phyloP scores from a whole-genome alignment of 371 early-diverging fungal genomes.

The Thermomucor indicae-seudaticae region DNA sequence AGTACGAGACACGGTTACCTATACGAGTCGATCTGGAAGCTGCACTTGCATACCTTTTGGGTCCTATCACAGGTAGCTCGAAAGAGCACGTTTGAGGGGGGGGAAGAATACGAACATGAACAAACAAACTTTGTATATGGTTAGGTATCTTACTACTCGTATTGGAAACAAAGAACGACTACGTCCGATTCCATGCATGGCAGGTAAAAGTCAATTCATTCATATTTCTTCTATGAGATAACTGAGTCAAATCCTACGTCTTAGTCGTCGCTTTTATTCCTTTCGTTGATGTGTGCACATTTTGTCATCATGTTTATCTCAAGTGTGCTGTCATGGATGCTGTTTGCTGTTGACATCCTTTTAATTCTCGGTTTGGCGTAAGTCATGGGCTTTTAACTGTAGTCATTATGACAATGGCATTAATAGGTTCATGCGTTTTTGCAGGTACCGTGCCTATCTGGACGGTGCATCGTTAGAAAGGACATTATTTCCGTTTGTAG shows the following conservation, averaged over 20 bases:
- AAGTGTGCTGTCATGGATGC: conserved; percentile 48
- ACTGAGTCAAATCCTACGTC: neutral
- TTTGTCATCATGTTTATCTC: conserved; percentile 51
- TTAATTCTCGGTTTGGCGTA: conserved; percentile 45
- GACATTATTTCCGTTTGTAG: conserved; percentile 58
- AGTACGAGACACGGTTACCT: conserved; percentile 73
- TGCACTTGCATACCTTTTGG: conserved; percentile 65
- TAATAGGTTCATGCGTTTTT: neutral
- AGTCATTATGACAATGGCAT: neutral
- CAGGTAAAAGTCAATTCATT: conserved; percentile 42
- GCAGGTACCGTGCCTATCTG: conserved; percentile 59
- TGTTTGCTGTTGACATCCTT: conserved; percentile 47
- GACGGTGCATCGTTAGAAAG: conserved; percentile 61
- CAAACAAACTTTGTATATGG: conserved; percentile 2
- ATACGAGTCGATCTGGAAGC: conserved; percentile 82
- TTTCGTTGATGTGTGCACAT: conserved; percentile 35
- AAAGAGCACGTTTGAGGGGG: neutral
- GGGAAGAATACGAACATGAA: conserved; percentile 1
- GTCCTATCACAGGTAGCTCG: conserved; percentile 63
- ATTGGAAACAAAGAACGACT: conserved; percentile 76
- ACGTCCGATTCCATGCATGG: conserved; percentile 86
- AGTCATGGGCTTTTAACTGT: conserved; percentile 6
- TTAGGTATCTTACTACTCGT: conserved; percentile 70
- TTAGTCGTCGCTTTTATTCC: conserved; percentile 39
- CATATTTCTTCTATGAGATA: neutral